Conservation (phyloP, 331 rosid species). For the Malus hybrid region DNA sequence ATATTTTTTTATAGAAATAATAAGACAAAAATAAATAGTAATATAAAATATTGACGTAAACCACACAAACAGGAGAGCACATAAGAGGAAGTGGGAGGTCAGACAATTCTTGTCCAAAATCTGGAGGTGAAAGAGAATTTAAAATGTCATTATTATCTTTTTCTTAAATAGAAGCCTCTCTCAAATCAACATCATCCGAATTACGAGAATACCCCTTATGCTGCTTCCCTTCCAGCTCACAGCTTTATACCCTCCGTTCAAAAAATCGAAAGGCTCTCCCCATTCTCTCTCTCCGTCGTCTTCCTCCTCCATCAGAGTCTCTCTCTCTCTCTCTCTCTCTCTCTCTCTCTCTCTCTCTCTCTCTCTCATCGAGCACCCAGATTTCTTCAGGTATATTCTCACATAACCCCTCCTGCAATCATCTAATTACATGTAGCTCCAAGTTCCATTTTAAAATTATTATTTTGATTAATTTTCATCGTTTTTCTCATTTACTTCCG, state of each 20-base stretch:
- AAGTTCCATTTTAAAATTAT: neutral
- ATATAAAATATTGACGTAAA: no score
- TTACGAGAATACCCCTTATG: constrained; percentile 13
- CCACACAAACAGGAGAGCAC: no score
- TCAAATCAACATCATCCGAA: neutral
- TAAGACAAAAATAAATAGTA: no score
- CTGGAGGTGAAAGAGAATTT: no score
- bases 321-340: neutral
- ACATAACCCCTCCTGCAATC: neutral
- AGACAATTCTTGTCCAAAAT: no score
- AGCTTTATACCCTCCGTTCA: neutral
- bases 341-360: neutral
- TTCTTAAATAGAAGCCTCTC: neutral
- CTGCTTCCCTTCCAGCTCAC: neutral
- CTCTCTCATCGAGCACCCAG: constrained; percentile 1
- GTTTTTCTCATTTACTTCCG: neutral
- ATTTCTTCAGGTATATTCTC: constrained; percentile 26
- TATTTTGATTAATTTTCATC: neutral
- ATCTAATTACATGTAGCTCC: neutral
- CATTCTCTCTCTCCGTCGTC: neutral
- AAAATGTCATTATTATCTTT: neutral
- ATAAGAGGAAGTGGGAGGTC: no score
- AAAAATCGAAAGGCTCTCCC: constrained; percentile 1
- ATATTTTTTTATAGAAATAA: no score
- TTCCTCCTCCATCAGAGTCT: neutral